Conservation (phyloP, 192 early-diverging fungal genomes). For the Tieghemiomyces parasiticus region DNA sequence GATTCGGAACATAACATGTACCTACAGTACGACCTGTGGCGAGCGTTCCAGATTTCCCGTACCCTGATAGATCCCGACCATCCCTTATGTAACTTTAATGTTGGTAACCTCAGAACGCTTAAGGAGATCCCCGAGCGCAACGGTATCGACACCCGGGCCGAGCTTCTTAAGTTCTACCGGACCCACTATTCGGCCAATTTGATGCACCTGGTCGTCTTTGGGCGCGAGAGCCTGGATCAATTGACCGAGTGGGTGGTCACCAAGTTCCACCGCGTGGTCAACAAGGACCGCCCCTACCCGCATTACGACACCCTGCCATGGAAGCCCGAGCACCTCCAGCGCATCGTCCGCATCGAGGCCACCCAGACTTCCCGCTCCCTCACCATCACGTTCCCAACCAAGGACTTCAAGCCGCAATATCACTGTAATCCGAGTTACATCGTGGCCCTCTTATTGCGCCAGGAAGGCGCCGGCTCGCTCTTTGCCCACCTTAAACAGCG, state of each 20-base stretch:
- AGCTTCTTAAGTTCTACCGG: constrained; percentile 75
- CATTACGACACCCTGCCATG: constrained; percentile 59
- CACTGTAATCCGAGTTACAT: constrained; percentile 51
- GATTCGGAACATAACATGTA: constrained; percentile 97
- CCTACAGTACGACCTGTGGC: constrained; percentile 76
- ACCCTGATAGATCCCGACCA: constrained; percentile 57
- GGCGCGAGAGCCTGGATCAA: constrained; percentile 73
- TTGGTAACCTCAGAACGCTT: constrained; percentile 79
- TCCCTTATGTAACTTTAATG: constrained; percentile 82
- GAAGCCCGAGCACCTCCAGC: constrained; percentile 54
- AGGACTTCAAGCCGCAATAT: constrained; percentile 49
- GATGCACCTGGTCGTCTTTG: constrained; percentile 83
- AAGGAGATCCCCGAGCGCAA: constrained; percentile 39
- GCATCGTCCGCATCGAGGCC: constrained; percentile 52
- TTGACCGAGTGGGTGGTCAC: constrained; percentile 70
- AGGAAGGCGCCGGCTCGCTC: constrained; percentile 80
- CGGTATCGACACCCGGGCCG: constrained; percentile 68
- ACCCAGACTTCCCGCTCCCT: constrained; percentile 68
- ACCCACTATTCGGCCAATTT: constrained; percentile 90
- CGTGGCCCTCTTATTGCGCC: constrained; percentile 77
- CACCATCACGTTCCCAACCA: constrained; percentile 74
- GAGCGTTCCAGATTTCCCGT: constrained; percentile 78
- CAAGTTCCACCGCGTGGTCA: constrained; percentile 62
- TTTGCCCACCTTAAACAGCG: constrained; percentile 74
- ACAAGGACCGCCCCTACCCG: constrained; percentile 55